A percentile compares a stretch with the other conserved stretches of the same genome.
These are phyloP conservation scores for Alternaria longipes DNA, from an alignment of 2,329 filamentous ascomycete genomes.

Conservation along the genomic window DNA sequence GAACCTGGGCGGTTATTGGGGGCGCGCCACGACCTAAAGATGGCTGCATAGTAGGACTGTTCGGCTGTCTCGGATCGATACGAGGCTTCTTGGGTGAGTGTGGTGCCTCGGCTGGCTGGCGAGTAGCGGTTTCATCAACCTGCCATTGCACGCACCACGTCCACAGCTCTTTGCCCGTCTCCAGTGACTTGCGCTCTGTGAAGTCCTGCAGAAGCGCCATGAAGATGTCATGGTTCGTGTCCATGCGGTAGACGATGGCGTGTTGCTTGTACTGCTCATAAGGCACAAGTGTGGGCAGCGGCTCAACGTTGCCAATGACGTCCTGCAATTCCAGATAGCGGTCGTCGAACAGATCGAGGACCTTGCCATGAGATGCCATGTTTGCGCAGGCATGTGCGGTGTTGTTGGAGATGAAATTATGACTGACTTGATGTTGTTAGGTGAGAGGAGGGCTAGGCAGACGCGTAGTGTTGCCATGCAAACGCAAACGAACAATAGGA, in stretches of 20 bases:
- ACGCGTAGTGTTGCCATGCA: slow-evolving; percentile 6
- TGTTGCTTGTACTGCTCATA: slow-evolving; percentile 39
- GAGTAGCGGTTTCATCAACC: slow-evolving; percentile 20
- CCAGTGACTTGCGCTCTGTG: slow-evolving; percentile 32
- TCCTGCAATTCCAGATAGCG: slow-evolving; percentile 44
- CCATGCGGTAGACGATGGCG: slow-evolving; percentile 41
- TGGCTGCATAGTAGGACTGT: background rate
- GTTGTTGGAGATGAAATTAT: background rate
- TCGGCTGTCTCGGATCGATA: slow-evolving; percentile 13
- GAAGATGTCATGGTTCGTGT: slow-evolving; percentile 36
- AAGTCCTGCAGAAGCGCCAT: slow-evolving; percentile 42
- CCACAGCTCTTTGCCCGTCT: slow-evolving; percentile 40
- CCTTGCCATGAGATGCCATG: slow-evolving; percentile 43
- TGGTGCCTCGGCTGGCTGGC: slow-evolving; percentile 1
- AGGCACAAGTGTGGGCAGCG: slow-evolving; percentile 42
- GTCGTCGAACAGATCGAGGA: slow-evolving; percentile 44
- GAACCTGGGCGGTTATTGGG: slow-evolving; percentile 27
- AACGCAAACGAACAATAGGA: slow-evolving; percentile 17
- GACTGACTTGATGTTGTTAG: background rate
- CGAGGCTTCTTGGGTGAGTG: slow-evolving; percentile 38
- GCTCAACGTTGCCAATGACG: slow-evolving; percentile 41
- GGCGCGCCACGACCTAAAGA: slow-evolving; percentile 14
- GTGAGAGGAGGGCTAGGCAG: slow-evolving; percentile 13
- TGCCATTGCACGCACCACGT: slow-evolving; percentile 48
- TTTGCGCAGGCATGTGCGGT: background rate